Percentiles rank a stretch among this genome's conserved stretches.
These are phyloP conservation scores for Cercospora berteroae DNA, from an alignment of 2,329 filamentous ascomycete genomes.

Conservation along the genomic window DNA sequence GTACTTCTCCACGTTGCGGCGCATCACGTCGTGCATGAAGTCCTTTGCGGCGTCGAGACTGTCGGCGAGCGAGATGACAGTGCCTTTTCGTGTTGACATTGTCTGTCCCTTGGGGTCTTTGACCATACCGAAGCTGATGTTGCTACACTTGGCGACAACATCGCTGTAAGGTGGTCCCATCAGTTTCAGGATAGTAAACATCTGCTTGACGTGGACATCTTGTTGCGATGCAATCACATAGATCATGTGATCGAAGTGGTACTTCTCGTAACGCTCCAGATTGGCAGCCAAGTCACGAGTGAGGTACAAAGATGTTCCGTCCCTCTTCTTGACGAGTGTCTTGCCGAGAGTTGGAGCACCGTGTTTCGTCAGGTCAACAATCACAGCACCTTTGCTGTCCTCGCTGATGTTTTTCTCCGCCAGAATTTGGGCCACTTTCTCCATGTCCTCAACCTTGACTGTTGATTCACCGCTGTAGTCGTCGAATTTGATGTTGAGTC, in stretches of 20 bases:
- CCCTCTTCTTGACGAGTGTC: conserved; percentile 64
- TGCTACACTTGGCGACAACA: conserved; percentile 57
- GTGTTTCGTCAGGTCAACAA: conserved; percentile 69
- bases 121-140: conserved; percentile 67
- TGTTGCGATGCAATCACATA: conserved; percentile 65
- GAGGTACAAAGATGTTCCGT: conserved; percentile 66
- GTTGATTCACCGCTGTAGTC: conserved; percentile 69
- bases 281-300: conserved; percentile 68
- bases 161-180: conserved; percentile 58
- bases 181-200: conserved; percentile 63
- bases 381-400: conserved; percentile 63
- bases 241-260: conserved; percentile 66
- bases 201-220: conserved; percentile 62
- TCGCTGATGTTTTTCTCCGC: conserved; percentile 61
- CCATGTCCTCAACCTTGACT: conserved; percentile 62
- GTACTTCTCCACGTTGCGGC: conserved; percentile 86
- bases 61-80: conserved; percentile 49
- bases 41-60: conserved; percentile 65
- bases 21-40: conserved; percentile 98
- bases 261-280: conserved; percentile 60
- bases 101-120: conserved; percentile 48
- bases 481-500: conserved; percentile 64
- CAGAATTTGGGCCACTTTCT: conserved; percentile 58
- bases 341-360: conserved; percentile 65
- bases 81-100: conserved; percentile 63